Evolutionary conservation across 345 rosid genomes (phyloP), one percentile per base, ranked within the genome.

Genomic region (Hibiscus syriacus): DNA sequence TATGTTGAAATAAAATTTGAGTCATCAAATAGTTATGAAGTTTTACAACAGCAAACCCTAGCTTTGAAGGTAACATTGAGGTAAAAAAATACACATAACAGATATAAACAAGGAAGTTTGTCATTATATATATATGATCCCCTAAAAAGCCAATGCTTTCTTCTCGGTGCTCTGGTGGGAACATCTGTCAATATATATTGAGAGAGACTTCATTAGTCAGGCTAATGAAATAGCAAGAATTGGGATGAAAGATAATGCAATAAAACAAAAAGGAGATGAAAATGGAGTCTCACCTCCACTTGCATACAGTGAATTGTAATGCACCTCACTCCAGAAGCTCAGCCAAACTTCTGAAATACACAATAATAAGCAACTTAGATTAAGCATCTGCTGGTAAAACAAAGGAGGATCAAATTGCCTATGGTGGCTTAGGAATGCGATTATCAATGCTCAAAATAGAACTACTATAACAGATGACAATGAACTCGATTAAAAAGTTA

Each of bases 321-420:
- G 98, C 27, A 92, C 97, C 83, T 92, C 98, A 55, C 98, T 85
- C 98, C 98, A 92, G 62, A 92, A 92, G 84, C 98, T 92, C 75
- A 92, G 79, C 97, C 98, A 92, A 39, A 87, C 73, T 66, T 86
- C 98, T 92, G 53, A 8, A 43, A 63, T 16, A 63, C 54, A 63
- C 66, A 63, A 63, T 6, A 43, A 57, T 14, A 27, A 14, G 19
- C 60, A 27, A 26, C 59, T 55, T 43, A 13, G 36, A 27, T 27
- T 27, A 34, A 55, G 20, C 36, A 54, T 25, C 5, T 23, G 58
- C 17, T 25, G 32, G 6, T 54, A 12, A 54, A 23, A 54, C n/a
- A n/a, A n/a, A n/a, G n/a, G n/a, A 38, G 13, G 1, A 7, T 4
- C 14, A 3, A 7, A 17, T 12, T 29, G 39, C 3, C 16, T 7